Conservation (phyloP, 192 early-diverging fungal species). For the Linnemannia exigua region DNA sequence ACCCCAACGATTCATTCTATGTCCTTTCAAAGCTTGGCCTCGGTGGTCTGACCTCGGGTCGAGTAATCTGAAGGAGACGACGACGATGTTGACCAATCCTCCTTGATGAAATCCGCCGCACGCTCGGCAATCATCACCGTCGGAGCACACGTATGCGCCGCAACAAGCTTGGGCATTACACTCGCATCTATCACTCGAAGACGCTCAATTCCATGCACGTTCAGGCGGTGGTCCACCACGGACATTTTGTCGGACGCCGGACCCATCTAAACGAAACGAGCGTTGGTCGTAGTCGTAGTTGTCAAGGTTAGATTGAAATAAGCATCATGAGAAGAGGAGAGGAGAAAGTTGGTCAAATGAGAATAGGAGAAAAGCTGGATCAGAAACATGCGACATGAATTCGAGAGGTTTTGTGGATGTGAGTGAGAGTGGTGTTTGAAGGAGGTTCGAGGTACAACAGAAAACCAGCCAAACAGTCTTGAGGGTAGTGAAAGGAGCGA, state of each 20-base stretch:
- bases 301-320: too few species aligned
- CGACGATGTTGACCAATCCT: slow-evolving; percentile 20
- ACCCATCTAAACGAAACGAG: slow-evolving; percentile 21
- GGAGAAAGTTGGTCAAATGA: too few species aligned
- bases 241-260: slow-evolving; percentile 28
- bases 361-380: not conserved
- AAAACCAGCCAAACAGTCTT: too few species aligned
- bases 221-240: slow-evolving; percentile 35
- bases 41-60: not conserved
- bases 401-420: too few species aligned
- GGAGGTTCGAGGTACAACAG: too few species aligned
- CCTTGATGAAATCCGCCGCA: slow-evolving; percentile 38
- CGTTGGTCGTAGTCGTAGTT: too few species aligned
- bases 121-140: slow-evolving; percentile 47
- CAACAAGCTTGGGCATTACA: slow-evolving; percentile 37
- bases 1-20: too few species aligned
- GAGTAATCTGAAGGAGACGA: too few species aligned
- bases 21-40: not conserved
- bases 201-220: slow-evolving; percentile 26
- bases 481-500: too few species aligned
- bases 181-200: slow-evolving; percentile 48
- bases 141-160: slow-evolving; percentile 37
- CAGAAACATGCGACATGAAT: not conserved
- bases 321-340: too few species aligned
- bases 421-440: not conserved